Conservation (phyloP, 345 rosid genomes). For the Lepidium didymum region DNA sequence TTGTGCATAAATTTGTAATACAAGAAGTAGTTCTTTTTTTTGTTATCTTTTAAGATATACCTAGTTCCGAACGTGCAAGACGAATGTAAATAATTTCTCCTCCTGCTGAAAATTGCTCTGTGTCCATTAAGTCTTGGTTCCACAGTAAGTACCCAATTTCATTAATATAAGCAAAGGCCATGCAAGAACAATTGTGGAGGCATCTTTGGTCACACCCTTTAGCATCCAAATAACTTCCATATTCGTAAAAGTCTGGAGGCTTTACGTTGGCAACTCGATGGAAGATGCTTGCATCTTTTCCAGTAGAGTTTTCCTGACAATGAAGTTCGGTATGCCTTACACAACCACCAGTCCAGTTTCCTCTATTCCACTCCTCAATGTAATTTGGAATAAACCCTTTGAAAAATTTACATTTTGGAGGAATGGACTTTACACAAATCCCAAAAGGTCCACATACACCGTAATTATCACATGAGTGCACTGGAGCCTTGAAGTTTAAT, state of each 20-base stretch:
- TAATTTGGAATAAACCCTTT: no score
- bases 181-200: slow-evolving; percentile 23
- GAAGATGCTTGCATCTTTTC: no score
- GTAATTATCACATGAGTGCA: no score
- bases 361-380: no score
- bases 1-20: not conserved
- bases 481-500: no score
- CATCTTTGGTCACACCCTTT: not conserved
- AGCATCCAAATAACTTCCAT: not conserved
- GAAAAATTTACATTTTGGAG: no score
- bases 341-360: no score
- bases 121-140: slow-evolving; percentile 7
- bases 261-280: not conserved
- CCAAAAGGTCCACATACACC: no score
- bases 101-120: not conserved
- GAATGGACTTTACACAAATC: no score
- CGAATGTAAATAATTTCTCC: slow-evolving; percentile 15
- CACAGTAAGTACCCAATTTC: slow-evolving; percentile 20
- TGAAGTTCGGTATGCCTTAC: no score
- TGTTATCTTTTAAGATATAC: not conserved
- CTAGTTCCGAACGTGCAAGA: slow-evolving; percentile 6
- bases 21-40: not conserved
- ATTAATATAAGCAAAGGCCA: slow-evolving; percentile 3
- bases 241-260: slow-evolving; percentile 15
- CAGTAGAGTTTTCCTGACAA: no score